Evolutionary conservation across 768 basidiomycete species (phyloP), one percentile per base, ranked within the genome.

Genomic region (Mycena floridula): DNA sequence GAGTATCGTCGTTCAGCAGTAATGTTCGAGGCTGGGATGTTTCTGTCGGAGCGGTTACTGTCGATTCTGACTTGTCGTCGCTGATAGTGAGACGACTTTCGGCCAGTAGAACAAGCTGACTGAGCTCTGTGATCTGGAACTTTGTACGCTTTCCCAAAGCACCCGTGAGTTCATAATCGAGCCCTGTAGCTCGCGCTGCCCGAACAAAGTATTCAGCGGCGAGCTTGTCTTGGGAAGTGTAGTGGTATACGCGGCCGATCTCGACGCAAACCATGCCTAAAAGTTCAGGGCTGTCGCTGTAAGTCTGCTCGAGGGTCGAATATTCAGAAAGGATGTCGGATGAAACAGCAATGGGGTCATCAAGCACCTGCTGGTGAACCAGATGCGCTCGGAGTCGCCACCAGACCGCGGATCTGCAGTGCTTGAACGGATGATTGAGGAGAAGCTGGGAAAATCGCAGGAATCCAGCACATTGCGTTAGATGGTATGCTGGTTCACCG

Each of bases 401-500:
- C 88, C 90, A 92, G 3, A 73, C 58, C 15, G 64, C 64, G 13
- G 83, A 80, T 28, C 55, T 57, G 42, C 81, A 62, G 49, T 75
- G 70, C 18, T 59, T 59, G 52, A 72, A 80, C 2, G 75, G 71
- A 8, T 66, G 60, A 15, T 65, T 66, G 49, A 95, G 65, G 38
- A 96, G 68, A 21, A 89, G 66, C 54, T 85, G 77, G 0, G 94
- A 79, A 44, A 94, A 65, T 24, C 82, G 76, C 40, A 98, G 74
- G 55, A 95, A 81, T 18, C 76, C 61, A 5, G 92, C 74, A 27
- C 63, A 65, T 54, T 72, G 72, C 7, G 82, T 74, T 37, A 98
- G 86, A 61, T 98, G 96, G 65, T 98, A 99, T 0, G 89, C 91
- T 7, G 96, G 96, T 65, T 98, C 96, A 3, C 96, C 96, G 4